A percentile compares a stretch with the other conserved stretches of the same genome.
Conservation (phyloP, 164 flowering plant genomes). For the Vitis riparia region DNA sequence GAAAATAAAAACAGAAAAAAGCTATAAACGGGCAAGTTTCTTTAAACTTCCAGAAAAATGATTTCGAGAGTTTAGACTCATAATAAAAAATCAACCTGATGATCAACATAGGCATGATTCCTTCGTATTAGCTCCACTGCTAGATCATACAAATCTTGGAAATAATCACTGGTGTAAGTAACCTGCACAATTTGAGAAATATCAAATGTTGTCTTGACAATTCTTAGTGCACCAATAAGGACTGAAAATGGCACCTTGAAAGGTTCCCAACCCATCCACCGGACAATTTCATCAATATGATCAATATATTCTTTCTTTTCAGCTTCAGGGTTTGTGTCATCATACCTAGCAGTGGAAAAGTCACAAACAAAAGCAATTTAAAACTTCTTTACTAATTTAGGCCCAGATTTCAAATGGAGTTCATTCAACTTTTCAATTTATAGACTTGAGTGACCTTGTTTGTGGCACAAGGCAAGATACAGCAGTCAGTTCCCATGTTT, state of each 20-base stretch:
- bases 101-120: slow-evolving; percentile 97
- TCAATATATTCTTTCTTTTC: slow-evolving; percentile 96
- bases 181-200: slow-evolving; percentile 47
- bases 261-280: slow-evolving; percentile 99
- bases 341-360: slow-evolving; percentile 51
- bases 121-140: slow-evolving; percentile 89
- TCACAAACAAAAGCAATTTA: neutral
- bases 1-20: neutral
- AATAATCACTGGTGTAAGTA: slow-evolving; percentile 95
- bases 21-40: no score
- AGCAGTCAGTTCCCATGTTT: no score
- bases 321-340: slow-evolving; percentile 99
- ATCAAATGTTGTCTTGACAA: neutral
- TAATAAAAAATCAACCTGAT: slow-evolving; percentile 63
- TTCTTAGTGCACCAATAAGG: neutral
- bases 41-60: no score
- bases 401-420: no score
- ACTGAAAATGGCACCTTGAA: slow-evolving; percentile 57
- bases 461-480: no score
- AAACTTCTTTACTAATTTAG: neutral
- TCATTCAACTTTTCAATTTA: no score
- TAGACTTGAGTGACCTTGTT: no score
- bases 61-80: neutral
- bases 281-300: slow-evolving; percentile 89
- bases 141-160: slow-evolving; percentile 82